phyloP scores from a whole-genome alignment of 2,329 filamentous ascomycete genomes.

The Aspergillus sojae region DNA sequence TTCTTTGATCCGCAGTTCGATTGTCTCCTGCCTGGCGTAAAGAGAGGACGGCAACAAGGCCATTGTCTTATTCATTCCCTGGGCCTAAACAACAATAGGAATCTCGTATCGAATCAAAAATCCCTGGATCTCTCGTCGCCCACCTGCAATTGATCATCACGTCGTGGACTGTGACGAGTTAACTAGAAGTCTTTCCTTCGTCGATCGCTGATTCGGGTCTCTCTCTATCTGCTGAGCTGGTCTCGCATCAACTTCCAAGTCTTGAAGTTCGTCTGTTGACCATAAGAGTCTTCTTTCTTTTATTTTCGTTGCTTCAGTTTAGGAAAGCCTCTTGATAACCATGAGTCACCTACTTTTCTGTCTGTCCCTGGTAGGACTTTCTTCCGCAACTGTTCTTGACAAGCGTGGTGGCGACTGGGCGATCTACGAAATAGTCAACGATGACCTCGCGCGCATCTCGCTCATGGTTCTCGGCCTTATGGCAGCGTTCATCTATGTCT shows the following conservation, averaged over 20 bases:
- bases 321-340: conserved; percentile 1
- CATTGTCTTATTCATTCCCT: conserved; percentile 6
- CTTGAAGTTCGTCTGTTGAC: not conserved
- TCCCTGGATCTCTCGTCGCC: not conserved
- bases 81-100: not conserved
- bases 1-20: not conserved
- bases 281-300: conserved; percentile 1
- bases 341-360: conserved; percentile 28
- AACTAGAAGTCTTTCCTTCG: not conserved
- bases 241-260: conserved; percentile 27
- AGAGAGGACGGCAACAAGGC: conserved; percentile 4
- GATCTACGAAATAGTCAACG: conserved; percentile 47
- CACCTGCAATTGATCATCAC: not conserved
- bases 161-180: not conserved
- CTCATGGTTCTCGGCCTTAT: conserved; percentile 67
- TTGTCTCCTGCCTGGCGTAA: not conserved
- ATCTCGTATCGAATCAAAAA: conserved; percentile 1
- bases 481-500: conserved; percentile 65
- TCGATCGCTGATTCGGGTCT: conserved; percentile 9
- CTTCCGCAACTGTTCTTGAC: conserved; percentile 29
- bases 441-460: conserved; percentile 62
- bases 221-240: conserved; percentile 29
- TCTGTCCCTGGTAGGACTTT: conserved; percentile 33
- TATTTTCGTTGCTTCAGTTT: conserved; percentile 2
- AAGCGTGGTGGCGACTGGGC: conserved; percentile 25